A percentile compares a stretch with the other conserved stretches of the same genome.
Evolutionary conservation across 1,284 basidiomycete genomes (phyloP).

Genomic region (Moniliella sp.): DNA sequence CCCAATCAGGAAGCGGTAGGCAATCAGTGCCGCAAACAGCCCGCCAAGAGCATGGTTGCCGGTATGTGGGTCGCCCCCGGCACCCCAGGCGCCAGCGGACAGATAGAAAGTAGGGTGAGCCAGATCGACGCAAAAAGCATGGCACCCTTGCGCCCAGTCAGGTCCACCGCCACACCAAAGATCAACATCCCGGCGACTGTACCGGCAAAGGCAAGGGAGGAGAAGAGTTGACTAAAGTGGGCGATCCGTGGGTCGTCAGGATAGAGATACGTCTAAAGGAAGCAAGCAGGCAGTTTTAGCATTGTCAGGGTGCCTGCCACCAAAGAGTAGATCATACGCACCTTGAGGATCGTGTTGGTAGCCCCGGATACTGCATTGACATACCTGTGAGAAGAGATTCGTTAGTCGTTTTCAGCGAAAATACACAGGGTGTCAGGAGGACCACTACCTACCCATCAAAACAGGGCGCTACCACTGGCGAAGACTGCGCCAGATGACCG

Average conservation of each 20-base stretch:
- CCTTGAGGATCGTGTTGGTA: constrained; percentile 12
- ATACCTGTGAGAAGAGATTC: constrained; percentile 29
- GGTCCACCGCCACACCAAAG: constrained; percentile 41
- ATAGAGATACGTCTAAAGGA: background rate
- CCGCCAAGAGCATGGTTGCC: no score
- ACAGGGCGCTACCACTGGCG: no score
- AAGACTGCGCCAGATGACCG: no score
- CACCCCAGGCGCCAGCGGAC: constrained; percentile 61
- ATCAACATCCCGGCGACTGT: constrained; percentile 47
- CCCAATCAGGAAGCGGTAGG: constrained; percentile 41
- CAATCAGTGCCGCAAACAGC: constrained; percentile 48
- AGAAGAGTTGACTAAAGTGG: constrained; percentile 12
- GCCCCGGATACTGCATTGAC: constrained; percentile 15
- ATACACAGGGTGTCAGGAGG: no score
- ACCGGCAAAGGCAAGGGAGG: constrained; percentile 25
- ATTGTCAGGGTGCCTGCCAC: no score
- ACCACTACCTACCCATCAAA: no score
- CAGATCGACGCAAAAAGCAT: constrained; percentile 43
- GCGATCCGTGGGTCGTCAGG: constrained; percentile 6
- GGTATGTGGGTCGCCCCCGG: constrained; percentile 44
- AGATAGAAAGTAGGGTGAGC: constrained; percentile 35
- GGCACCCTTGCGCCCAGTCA: constrained; percentile 48
- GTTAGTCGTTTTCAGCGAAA: no score
- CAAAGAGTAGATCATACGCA: no score
- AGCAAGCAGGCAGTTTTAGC: no score